Evolutionary conservation across 441 rosid genomes (phyloP), one percentile per base, ranked within the genome.

Genomic region (Euphorbia celastroides): DNA sequence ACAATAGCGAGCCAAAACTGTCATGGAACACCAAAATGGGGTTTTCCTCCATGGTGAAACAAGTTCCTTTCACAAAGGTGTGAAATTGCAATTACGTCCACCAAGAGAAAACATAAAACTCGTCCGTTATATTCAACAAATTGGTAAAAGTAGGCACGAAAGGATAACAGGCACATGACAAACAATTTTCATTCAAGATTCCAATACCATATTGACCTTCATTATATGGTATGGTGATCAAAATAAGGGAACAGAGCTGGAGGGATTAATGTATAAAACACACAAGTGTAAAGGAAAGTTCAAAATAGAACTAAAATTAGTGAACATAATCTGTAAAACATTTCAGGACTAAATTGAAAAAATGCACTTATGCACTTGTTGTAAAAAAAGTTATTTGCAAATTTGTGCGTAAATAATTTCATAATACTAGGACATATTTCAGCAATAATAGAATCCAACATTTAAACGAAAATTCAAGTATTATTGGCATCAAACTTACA

Each of bases 401-500:
- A 11, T 23, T 25, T 26, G 31, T 14, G 54, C 19, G 54, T 1
- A n/a, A 1, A 48, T 48, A 48, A 48, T 16, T 48, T 48, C 54
- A 48, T n/a, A 17, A 23, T 7, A 23, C 16, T 2, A 13, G 17
- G 34, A n/a, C 7, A 55, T 5, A 56, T 55, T 17, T 0, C 12
- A 23, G 20, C 10, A 34, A 52, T 12, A 52, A 30, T 14, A 1
- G 42, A 51, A 17, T 60, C 30, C 31, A 34, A 42, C 19, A 70
- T 32, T 41, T 11, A 34, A 68, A 58, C 50, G 31, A 5, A 23
- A 38, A 5, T 9, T 64, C 65, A 6, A 62, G 20, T 10, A 62
- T 19, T 58, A 27, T 46, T 30, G 48, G 65, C 63, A 64, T 51
- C 23, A 72, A 76, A 76, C 97, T 88, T 79, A 93, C 98, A 78